Evolutionary conservation across 2,329 filamentous ascomycete genomes (phyloP), one percentile per base, ranked within the genome.

Genomic region (Neospermospora avenae): DNA sequence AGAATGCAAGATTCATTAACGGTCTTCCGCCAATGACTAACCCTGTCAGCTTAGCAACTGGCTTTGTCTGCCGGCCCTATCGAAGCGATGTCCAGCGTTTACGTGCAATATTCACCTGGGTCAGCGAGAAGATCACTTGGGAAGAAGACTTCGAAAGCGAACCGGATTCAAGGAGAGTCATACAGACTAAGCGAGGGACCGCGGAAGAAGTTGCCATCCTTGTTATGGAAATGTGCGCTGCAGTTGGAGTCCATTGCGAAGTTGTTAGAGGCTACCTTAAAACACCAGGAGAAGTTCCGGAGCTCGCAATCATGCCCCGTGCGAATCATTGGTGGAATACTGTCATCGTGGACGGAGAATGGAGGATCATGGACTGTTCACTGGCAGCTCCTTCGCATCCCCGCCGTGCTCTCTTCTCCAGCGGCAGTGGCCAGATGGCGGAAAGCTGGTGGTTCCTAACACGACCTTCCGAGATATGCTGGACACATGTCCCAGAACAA

Each of bases 251-350:
- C 37, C 88, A 91, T 65, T 91, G 90, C 37, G 93, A 98, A 72
- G 81, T 96, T 20, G 85, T 99, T 14, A 85, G 87, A 61, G 95
- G 95, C 0, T 98, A 95, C 71, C 84, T 99, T 58, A 99, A 99
- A 74, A 81, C 84, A 0, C 95, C 95, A 0, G 93, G 93, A 0
- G 95, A 98, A 69, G 78, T 87, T 7, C 80, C 89, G 1, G 93
- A 98, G 68, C 79, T 92, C 45, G 90, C 89, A 63, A 88, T 88
- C 60, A 85, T 93, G 73, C 90, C 91, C n/a, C 85, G 88, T 31
- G 83, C 93, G 0, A 99, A 99, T 70, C 95, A 99, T 76, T 98
- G 90, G 86, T 99, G 95, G 95, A 99, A 99, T 68, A 87, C 91
- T 0, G 91, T 98, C 18, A 78, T 97, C 37, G 87, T 97, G 8